Base-by-base conservation (phyloP, 768 basidiomycete genomes). In the Clitopilus passeckerianus region DNA sequence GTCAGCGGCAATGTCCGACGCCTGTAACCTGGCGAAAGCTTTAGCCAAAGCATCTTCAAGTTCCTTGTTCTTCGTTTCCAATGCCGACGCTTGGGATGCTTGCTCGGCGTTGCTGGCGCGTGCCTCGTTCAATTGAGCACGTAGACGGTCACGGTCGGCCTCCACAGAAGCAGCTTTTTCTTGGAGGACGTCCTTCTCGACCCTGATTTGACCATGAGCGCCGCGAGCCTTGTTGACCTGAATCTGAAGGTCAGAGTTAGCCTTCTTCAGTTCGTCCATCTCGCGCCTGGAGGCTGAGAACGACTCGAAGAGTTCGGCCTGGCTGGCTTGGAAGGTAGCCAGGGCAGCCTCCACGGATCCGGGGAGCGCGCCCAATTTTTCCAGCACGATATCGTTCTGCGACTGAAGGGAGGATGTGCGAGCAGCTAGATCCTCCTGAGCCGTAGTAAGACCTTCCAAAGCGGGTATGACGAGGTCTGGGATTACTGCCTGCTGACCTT, bases 141-240 rank as follows among this genome's bases (percentile, higher is more conserved):
- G 81, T 46, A 90, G 69, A 5, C 73, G 72, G 20, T 93, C 88
- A 20, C 89, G 83, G 57, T 93, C 90, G 27, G 69, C 75, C 68
- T 93, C 91, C 0, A 77, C 76, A 22, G 75, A 75, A 22, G 70
- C 73, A 30, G 90, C 72, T 62, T 89, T 88, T 62, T 91, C 89
- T 20, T 66, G 72, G 52, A 91, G 69, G 35, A 83, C 74, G 54
- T 93, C 91, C 72, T 92, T 94, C 76, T 94, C 91, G 14, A 90
- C 90, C 15, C 89, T 85, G 5, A 89, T 81, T 67, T 90, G 87
- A 0, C 90, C 90, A 64, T 91, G 86, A 14, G 86, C 84, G 20
- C 85, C 83, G 57, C 90, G 87, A 54, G 91, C 88, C 72, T 90
- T 91, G 12, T 85, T 82, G 10, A 93, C 66, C 65, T 91, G 87